Conservation (phyloP, 169 alveolate genomes). For the Plasmodium blacklocki region DNA sequence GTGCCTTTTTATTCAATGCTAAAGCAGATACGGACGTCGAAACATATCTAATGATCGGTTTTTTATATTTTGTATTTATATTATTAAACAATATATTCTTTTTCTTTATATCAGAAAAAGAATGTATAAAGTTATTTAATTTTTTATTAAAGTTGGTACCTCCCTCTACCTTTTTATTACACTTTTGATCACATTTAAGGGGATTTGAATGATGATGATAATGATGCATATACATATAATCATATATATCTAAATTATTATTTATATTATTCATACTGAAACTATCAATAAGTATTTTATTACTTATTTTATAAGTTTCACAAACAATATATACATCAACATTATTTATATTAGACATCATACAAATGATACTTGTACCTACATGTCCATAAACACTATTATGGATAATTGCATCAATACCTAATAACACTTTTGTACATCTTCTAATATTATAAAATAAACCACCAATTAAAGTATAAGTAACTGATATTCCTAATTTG, state of each 20-base stretch:
- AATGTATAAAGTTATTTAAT: constrained; percentile 51
- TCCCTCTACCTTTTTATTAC: constrained; percentile 18
- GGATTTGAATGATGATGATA: constrained; percentile 27
- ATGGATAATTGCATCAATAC: constrained; percentile 74
- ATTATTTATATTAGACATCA: constrained; percentile 59
- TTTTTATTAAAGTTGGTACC: constrained; percentile 42
- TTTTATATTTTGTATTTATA: background rate
- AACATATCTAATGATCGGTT: constrained; percentile 20
- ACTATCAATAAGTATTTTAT: constrained; percentile 68
- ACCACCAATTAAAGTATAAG: constrained; percentile 71
- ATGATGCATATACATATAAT: constrained; percentile 73
- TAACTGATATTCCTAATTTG: constrained; percentile 71
- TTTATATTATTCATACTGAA: constrained; percentile 70
- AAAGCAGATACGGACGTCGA: background rate
- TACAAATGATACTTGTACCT: constrained; percentile 71
- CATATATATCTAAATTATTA: constrained; percentile 59
- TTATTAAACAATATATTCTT: constrained; percentile 32
- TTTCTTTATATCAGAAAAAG: constrained; percentile 31
- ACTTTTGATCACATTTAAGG: background rate
- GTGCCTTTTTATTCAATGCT: background rate
- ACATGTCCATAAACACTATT: constrained; percentile 72
- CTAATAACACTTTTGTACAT: constrained; percentile 64
- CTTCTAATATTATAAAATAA: constrained; percentile 63
- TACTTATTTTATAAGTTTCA: constrained; percentile 75
- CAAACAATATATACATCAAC: constrained; percentile 58